Evolutionary conservation across 306 rosid genomes (phyloP).

Genomic region (Prosopis cineraria): DNA sequence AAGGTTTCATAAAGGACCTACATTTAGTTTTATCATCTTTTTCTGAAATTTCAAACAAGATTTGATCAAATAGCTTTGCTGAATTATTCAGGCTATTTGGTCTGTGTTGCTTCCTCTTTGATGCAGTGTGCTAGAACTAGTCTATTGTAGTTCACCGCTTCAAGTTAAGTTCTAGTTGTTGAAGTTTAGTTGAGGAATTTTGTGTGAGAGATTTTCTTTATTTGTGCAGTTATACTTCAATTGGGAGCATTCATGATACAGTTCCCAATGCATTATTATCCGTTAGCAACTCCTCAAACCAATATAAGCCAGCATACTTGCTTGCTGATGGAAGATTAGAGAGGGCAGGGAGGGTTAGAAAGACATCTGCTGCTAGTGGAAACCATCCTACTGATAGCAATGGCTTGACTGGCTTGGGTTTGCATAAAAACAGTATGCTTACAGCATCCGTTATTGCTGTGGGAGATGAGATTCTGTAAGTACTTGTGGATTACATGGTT

Average conservation of each 20-base stretch:
- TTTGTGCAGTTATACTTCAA: conserved; percentile 83
- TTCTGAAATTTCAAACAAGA: not conserved
- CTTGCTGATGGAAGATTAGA: conserved; percentile 96
- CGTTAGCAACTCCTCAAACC: conserved; percentile 49
- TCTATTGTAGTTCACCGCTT: conserved; percentile 26
- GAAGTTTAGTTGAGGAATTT: conserved; percentile 27
- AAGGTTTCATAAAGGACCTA: conserved; percentile 22
- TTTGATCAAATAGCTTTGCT: not conserved
- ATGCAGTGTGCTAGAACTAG: conserved; percentile 21
- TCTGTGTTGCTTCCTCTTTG: not conserved
- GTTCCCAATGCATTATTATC: conserved; percentile 83
- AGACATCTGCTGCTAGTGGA: conserved; percentile 51
- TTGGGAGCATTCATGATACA: conserved; percentile 91
- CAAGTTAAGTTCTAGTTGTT: conserved; percentile 23
- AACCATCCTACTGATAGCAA: conserved; percentile 55
- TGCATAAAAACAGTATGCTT: conserved; percentile 61
- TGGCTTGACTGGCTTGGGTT: conserved; percentile 52
- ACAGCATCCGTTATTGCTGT: conserved; percentile 82
- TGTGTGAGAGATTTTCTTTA: conserved; percentile 29
- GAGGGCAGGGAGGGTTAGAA: conserved; percentile 95
- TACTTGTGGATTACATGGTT: conserved; percentile 38
- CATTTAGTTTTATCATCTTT: not conserved
- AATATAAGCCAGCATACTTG: conserved; percentile 86
- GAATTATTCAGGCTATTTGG: not conserved
- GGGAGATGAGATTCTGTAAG: conserved; percentile 99